Evolutionary conservation across 2,329 filamentous ascomycete genomes (phyloP).

Genomic region (Penicillium olsonii): DNA sequence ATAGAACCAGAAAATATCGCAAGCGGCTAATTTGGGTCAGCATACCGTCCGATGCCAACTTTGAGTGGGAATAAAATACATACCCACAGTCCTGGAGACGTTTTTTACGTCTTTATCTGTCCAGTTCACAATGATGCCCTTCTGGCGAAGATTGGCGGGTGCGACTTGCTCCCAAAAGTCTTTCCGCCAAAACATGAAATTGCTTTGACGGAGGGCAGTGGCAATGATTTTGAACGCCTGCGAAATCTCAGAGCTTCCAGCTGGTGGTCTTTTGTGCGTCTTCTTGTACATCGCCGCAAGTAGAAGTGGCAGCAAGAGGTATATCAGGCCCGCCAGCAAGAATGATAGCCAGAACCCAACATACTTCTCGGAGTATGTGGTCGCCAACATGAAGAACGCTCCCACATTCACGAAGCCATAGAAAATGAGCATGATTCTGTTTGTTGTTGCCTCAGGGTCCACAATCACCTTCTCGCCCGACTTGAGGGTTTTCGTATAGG

Average conservation of each 20-base stretch:
- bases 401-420: constrained; percentile 37
- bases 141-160: constrained; percentile 31
- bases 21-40: constrained; percentile 22
- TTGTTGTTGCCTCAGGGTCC: constrained; percentile 49
- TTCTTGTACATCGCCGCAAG: constrained; percentile 37
- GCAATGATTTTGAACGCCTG: constrained; percentile 36
- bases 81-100: constrained; percentile 32
- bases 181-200: constrained; percentile 33
- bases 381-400: constrained; percentile 39
- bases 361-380: constrained; percentile 41
- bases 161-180: constrained; percentile 39
- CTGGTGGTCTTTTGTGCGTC: constrained; percentile 33
- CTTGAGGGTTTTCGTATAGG: constrained; percentile 46
- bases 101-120: constrained; percentile 40
- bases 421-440: constrained; percentile 38
- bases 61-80: not conserved
- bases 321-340: constrained; percentile 32
- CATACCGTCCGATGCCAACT: not conserved
- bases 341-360: constrained; percentile 24
- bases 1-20: constrained; percentile 40
- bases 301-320: constrained; percentile 39
- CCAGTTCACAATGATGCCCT: constrained; percentile 35
- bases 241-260: constrained; percentile 34
- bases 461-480: constrained; percentile 50
- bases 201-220: constrained; percentile 35